A percentile compares a stretch with the other conserved stretches of the same genome.
phyloP scores from a whole-genome alignment of 352 stramenopile species.

The Pythium biforme region DNA sequence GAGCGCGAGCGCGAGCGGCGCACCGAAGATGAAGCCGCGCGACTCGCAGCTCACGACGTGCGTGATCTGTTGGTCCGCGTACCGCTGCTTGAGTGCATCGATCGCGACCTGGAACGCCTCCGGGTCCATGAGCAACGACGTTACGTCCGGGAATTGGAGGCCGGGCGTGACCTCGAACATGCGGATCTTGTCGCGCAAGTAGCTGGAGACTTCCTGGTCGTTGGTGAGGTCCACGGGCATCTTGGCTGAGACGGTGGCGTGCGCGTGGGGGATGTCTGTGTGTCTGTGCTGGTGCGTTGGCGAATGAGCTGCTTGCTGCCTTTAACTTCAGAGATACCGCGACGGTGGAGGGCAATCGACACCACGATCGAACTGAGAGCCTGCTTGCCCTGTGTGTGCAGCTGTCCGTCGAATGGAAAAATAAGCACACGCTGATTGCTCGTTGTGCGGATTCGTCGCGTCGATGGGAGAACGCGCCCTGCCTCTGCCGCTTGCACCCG shows the following conservation, averaged over 20 bases:
- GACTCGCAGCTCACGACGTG: slow-evolving; percentile 83
- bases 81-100: slow-evolving; percentile 64
- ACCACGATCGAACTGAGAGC: not conserved
- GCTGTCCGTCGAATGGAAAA: not conserved
- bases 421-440: not conserved
- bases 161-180: slow-evolving; percentile 60
- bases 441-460: slow-evolving; percentile 2
- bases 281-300: not conserved
- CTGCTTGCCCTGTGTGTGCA: not conserved
- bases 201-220: slow-evolving; percentile 49
- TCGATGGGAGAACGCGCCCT: not conserved
- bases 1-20: slow-evolving; percentile 67
- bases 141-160: slow-evolving; percentile 69
- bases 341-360: no score
- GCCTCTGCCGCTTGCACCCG: slow-evolving; percentile 5
- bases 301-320: not conserved
- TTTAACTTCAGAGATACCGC: not conserved
- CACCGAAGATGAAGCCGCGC: slow-evolving; percentile 80
- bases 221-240: slow-evolving; percentile 42
- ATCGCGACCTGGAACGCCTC: slow-evolving; percentile 72
- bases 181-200: slow-evolving; percentile 69
- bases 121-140: slow-evolving; percentile 67
- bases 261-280: not conserved
- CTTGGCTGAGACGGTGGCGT: not conserved
- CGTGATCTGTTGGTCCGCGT: slow-evolving; percentile 56